These are phyloP conservation scores for Vanderwaltozyma polyspora DNA, from an alignment of 805 yeast species.

Conservation along the genomic window DNA sequence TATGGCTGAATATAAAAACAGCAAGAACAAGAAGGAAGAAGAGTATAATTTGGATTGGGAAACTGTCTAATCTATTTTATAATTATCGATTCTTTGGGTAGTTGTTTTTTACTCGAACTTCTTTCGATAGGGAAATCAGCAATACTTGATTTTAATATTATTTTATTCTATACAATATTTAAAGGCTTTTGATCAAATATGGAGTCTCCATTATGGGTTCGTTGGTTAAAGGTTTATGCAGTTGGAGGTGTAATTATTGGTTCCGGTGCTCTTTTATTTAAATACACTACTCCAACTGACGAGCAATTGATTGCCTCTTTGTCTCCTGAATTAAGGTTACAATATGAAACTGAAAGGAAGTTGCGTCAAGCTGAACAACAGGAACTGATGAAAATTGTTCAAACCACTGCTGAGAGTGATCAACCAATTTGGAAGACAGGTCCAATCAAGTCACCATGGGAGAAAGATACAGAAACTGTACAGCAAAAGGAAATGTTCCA, in stretches of 20 bases:
- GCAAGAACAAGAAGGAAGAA: no score
- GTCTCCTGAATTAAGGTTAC: slow-evolving; percentile 74
- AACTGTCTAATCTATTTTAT: no score
- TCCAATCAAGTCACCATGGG: slow-evolving; percentile 58
- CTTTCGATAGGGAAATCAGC: no score
- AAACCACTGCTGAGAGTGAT: slow-evolving; percentile 49
- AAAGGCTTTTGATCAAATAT: slow-evolving; percentile 4
- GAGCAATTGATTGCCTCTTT: slow-evolving; percentile 62
- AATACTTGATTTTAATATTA: no score
- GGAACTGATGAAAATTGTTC: slow-evolving; percentile 56
- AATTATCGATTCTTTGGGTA: no score
- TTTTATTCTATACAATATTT: no score
- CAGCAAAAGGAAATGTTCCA: slow-evolving; percentile 36
- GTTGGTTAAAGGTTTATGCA: slow-evolving; percentile 47
- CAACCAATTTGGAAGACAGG: slow-evolving; percentile 84
- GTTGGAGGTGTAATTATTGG: slow-evolving; percentile 61
- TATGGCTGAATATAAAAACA: no score
- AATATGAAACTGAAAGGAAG: slow-evolving; percentile 54
- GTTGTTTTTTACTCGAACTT: no score
- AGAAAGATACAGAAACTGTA: slow-evolving; percentile 20
- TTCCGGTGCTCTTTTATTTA: slow-evolving; percentile 58
- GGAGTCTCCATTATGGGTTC: slow-evolving; percentile 40
- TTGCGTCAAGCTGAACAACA: slow-evolving; percentile 58
- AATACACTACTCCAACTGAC: slow-evolving; percentile 74
- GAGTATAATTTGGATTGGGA: no score